Percentiles rank a stretch among this genome's conserved stretches.
These are phyloP conservation scores for Hortiboletus flavorubellus DNA, from an alignment of 768 basidiomycete genomes.

Conservation along the genomic window DNA sequence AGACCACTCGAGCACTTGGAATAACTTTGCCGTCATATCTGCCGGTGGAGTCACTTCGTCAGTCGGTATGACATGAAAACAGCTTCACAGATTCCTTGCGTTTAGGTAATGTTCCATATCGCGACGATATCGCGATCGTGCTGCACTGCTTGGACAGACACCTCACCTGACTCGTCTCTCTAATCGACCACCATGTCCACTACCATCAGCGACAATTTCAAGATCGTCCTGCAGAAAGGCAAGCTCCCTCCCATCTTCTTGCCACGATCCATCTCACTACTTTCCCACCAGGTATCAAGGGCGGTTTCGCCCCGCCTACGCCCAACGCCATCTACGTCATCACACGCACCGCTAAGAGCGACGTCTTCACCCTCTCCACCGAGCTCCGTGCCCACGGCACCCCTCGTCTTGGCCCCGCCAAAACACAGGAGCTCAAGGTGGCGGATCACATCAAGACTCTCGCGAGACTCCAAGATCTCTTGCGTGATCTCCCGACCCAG, in stretches of 20 bases:
- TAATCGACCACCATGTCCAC: constrained; percentile 14
- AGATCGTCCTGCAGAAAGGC: constrained; percentile 53
- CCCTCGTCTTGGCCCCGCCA: constrained; percentile 37
- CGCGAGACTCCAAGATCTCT: constrained; percentile 49
- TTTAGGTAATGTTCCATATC: neutral
- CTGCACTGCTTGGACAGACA: neutral
- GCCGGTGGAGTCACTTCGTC: too few species aligned
- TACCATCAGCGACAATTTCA: constrained; percentile 9
- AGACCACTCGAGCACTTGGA: too few species aligned
- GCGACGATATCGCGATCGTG: neutral
- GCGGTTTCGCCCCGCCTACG: constrained; percentile 71
- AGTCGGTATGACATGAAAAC: too few species aligned
- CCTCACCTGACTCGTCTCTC: neutral
- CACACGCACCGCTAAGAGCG: constrained; percentile 35
- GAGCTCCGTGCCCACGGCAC: constrained; percentile 49
- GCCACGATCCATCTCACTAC: neutral
- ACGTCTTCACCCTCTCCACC: constrained; percentile 43
- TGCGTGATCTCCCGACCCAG: constrained; percentile 43
- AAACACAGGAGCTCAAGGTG: constrained; percentile 48
- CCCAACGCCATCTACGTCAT: constrained; percentile 55
- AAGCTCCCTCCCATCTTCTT: neutral
- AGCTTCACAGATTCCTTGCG: too few species aligned
- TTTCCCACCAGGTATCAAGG: constrained; percentile 52
- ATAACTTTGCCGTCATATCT: too few species aligned
- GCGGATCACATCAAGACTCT: constrained; percentile 6